Percentiles rank a stretch among this genome's conserved stretches.
phyloP scores from a whole-genome alignment of 2,329 filamentous ascomycete species.

The Colletotrichum zoysiae region DNA sequence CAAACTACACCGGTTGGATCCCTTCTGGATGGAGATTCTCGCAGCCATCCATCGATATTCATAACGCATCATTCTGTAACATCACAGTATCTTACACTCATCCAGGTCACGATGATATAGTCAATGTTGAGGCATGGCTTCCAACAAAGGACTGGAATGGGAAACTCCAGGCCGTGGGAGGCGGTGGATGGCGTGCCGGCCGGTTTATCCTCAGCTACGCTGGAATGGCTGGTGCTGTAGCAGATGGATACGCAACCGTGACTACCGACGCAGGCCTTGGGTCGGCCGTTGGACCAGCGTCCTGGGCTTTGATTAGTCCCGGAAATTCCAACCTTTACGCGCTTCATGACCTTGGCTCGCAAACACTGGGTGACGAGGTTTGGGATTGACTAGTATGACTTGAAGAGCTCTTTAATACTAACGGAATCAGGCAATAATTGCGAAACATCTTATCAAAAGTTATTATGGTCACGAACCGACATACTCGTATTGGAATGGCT shows the following conservation, averaged over 20 bases:
- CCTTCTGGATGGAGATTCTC: slow-evolving; percentile 19
- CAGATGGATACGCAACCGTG: slow-evolving; percentile 43
- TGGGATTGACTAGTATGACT: background rate
- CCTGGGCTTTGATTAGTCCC: slow-evolving; percentile 41
- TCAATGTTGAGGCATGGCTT: slow-evolving; percentile 46
- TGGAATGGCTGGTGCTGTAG: slow-evolving; percentile 42
- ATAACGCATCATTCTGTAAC: slow-evolving; percentile 45
- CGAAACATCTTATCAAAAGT: slow-evolving; percentile 60
- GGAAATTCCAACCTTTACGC: slow-evolving; percentile 35
- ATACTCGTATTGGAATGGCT: slow-evolving; percentile 67
- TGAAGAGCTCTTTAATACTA: background rate
- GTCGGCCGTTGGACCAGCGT: background rate
- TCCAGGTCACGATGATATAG: slow-evolving; percentile 42
- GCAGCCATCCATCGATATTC: slow-evolving; percentile 9
- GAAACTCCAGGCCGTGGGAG: slow-evolving; percentile 47
- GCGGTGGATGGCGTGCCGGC: slow-evolving; percentile 45
- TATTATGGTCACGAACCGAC: slow-evolving; percentile 60
- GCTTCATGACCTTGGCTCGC: slow-evolving; percentile 18
- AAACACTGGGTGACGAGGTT: slow-evolving; percentile 19
- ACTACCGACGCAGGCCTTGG: slow-evolving; percentile 43
- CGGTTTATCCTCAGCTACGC: slow-evolving; percentile 35
- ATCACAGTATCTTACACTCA: slow-evolving; percentile 47
- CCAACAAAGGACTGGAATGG: slow-evolving; percentile 47
- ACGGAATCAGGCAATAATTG: slow-evolving; percentile 52
- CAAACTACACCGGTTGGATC: slow-evolving; percentile 14